Base-by-base conservation (phyloP, 768 basidiomycete genomes). In the Amanita polypyramis region DNA sequence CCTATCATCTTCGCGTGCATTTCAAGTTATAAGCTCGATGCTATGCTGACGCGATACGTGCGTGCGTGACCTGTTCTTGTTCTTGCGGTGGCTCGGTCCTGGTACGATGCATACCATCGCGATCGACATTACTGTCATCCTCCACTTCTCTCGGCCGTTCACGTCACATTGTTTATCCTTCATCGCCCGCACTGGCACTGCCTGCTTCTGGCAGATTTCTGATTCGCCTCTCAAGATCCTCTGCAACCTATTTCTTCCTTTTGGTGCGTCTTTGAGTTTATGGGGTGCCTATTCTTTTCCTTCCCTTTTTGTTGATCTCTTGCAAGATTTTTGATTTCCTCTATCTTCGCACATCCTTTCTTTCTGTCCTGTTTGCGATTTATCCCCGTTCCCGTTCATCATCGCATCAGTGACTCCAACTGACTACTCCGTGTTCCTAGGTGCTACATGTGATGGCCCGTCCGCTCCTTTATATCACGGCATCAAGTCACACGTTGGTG, bases 21-120 rank as follows among this genome's bases (percentile, higher is more conserved):
- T 37, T 27, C 36, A 47, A 38, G 35, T 21, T 39, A 39, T 47
- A 39, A 39, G 37, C 45, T 47, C 32, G n/a, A 37, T 46, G 25
- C 45, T 38, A 2, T 37, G 45, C 46, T 27, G 27, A 27, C 46
- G 27, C 46, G 36, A 23, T 23, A 7, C 19, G 40, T 44, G 30
- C 43, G 19, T 44, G 19, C 30, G 32, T 44, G 43, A 44, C 32
- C 17, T 44, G 40, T 27, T 25, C 42, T 19, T 12, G 32, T 33
- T n/a, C 42, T 43, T 43, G 11, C 19, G 19, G 15, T 19, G 42
- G 40, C 40, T 41, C 17, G 42, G 42, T 30, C 11, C 42, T 43
- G 27, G 27, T 43, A 14, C 15, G 29, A 10, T 25, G 14, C 14
- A 15, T 44, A 6, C 43, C 43, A 11, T 34, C 7, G 17, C 43